A percentile compares a stretch with the other conserved stretches of the same genome.
Evolutionary conservation across 495 filamentous ascomycete species (phyloP).

Genomic region (Hypomontagnella monticulosa): DNA sequence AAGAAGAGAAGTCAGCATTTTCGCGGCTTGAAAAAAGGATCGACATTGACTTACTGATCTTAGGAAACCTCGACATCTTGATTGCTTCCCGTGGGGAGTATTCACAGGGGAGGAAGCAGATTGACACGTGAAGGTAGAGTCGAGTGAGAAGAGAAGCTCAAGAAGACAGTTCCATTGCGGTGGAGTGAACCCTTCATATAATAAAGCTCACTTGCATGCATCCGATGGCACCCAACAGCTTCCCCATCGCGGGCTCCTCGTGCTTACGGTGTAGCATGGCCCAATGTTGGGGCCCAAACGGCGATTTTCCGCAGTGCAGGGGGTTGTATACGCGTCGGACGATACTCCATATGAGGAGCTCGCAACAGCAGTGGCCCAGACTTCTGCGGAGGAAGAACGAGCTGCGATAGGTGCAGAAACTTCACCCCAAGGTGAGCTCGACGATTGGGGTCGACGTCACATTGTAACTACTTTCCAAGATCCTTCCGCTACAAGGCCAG

Average conservation of each 20-base stretch:
- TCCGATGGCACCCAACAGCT: conserved; percentile 31
- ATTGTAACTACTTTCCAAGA: conserved; percentile 23
- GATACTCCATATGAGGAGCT: conserved; percentile 34
- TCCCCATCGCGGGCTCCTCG: conserved; percentile 5
- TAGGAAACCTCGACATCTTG: conserved; percentile 46
- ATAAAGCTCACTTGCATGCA: conserved; percentile 35
- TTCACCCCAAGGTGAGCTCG: conserved; percentile 24
- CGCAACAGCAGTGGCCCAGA: conserved; percentile 11
- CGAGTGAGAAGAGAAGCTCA: conserved; percentile 13
- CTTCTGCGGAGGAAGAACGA: conserved; percentile 14
- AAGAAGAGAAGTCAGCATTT: conserved; percentile 33
- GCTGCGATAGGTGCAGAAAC: conserved; percentile 47
- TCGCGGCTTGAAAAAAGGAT: conserved; percentile 3
- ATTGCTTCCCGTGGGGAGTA: conserved; percentile 20
- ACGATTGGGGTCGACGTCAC: conserved; percentile 35
- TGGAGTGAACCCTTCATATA: conserved; percentile 42
- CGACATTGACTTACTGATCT: conserved; percentile 40
- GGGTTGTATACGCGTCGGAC: conserved; percentile 19
- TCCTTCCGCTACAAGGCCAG: conserved; percentile 27
- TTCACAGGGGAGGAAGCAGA: conserved; percentile 9
- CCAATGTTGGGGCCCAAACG: conserved; percentile 37
- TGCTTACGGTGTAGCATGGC: conserved; percentile 29
- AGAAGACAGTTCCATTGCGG: conserved; percentile 5
- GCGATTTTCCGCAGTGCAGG: conserved; percentile 30
- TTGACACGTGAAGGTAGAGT: conserved; percentile 20